phyloP scores from a whole-genome alignment of 2,329 filamentous ascomycete genomes.

The Aureobasidium pullulans region DNA sequence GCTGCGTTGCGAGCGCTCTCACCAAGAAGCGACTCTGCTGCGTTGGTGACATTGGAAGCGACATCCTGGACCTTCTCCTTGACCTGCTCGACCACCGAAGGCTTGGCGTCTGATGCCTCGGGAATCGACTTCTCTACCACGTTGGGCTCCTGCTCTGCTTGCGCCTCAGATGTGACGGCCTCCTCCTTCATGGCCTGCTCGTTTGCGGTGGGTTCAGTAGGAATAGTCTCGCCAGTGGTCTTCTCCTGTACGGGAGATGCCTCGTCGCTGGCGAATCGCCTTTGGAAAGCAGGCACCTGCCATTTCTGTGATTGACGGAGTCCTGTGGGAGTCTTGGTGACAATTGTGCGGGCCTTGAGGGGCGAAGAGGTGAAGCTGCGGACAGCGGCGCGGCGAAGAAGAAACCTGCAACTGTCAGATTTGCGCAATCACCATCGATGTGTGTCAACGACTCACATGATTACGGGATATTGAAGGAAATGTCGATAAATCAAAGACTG shows the following conservation, averaged over 20 bases:
- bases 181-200: slow-evolving; percentile 24
- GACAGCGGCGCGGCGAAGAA: slow-evolving; percentile 50
- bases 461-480: neutral
- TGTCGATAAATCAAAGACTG: neutral
- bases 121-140: slow-evolving; percentile 20
- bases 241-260: slow-evolving; percentile 22
- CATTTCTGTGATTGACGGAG: slow-evolving; percentile 33
- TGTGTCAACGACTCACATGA: neutral
- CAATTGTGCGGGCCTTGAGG: slow-evolving; percentile 35
- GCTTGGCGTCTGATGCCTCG: slow-evolving; percentile 6
- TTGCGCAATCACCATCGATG: neutral
- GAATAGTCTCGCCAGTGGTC: slow-evolving; percentile 31
- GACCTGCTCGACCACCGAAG: slow-evolving; percentile 13
- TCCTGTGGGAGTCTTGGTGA: slow-evolving; percentile 30
- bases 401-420: slow-evolving; percentile 39
- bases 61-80: slow-evolving; percentile 13
- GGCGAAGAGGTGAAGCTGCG: slow-evolving; percentile 43
- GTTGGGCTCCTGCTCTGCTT: slow-evolving; percentile 5
- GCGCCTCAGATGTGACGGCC: slow-evolving; percentile 14
- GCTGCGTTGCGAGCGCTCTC: slow-evolving; percentile 20
- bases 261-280: slow-evolving; percentile 43
- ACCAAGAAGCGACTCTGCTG: slow-evolving; percentile 16
- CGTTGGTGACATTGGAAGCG: slow-evolving; percentile 17
- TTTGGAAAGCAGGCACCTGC: slow-evolving; percentile 34
- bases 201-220: slow-evolving; percentile 24